A percentile compares a stretch with the other conserved stretches of the same genome.
Evolutionary conservation across 2,329 filamentous ascomycete species (phyloP).

Genomic region (Pseudogymnoascus sp.): DNA sequence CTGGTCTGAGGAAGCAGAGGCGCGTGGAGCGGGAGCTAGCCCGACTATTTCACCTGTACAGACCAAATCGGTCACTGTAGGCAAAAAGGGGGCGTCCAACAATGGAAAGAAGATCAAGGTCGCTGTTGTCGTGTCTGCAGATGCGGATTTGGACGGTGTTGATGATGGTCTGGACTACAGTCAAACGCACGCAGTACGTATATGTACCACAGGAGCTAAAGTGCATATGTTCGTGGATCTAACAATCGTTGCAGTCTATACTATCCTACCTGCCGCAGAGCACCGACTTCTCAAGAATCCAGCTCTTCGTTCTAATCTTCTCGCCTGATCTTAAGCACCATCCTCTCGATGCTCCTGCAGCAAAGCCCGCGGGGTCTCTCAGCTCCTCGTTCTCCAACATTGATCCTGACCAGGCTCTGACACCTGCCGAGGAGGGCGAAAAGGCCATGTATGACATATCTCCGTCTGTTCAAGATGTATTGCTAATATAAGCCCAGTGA

Average conservation of each 20-base stretch:
- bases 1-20: constrained; percentile 84
- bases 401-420: constrained; percentile 61
- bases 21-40: constrained; percentile 44
- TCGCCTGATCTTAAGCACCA: constrained; percentile 69
- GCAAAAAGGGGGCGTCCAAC: constrained; percentile 3
- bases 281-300: constrained; percentile 62
- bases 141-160: constrained; percentile 49
- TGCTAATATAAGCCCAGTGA: constrained; percentile 25
- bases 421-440: constrained; percentile 55
- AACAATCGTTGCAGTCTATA: constrained; percentile 53
- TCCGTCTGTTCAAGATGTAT: neutral
- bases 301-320: constrained; percentile 85
- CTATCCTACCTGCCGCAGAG: constrained; percentile 79
- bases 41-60: constrained; percentile 15
- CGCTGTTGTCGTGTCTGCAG: constrained; percentile 81
- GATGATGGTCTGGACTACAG: constrained; percentile 53
- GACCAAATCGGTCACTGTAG: neutral
- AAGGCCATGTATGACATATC: constrained; percentile 43
- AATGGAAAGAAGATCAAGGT: constrained; percentile 58
- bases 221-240: constrained; percentile 14
- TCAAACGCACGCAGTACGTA: constrained; percentile 74
- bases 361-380: constrained; percentile 53
- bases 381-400: constrained; percentile 87
- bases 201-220: neutral
- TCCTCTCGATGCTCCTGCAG: constrained; percentile 43